phyloP scores from a whole-genome alignment of 2,329 filamentous ascomycete species.

The Scedosporium dehoogii region DNA sequence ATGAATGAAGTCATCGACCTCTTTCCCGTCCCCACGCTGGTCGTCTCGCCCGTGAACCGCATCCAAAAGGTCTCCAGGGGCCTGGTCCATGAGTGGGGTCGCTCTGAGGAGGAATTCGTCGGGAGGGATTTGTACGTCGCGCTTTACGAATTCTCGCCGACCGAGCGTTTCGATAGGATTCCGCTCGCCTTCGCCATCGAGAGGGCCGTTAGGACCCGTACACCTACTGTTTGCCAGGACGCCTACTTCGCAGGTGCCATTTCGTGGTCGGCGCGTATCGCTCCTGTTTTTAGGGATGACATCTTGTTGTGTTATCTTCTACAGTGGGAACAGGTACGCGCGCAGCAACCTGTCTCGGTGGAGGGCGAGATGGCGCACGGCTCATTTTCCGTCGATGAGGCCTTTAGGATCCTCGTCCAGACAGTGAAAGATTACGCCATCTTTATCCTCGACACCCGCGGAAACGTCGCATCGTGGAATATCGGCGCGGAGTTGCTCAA shows the following conservation, averaged over 20 bases:
- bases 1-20: slow-evolving; percentile 18
- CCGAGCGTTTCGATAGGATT: slow-evolving; percentile 16
- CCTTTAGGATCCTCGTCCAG: slow-evolving; percentile 51
- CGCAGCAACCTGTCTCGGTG: not conserved
- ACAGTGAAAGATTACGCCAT: slow-evolving; percentile 54
- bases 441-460: slow-evolving; percentile 47
- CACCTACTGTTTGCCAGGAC: slow-evolving; percentile 15
- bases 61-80: slow-evolving; percentile 20
- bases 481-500: slow-evolving; percentile 44
- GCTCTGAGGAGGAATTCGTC: slow-evolving; percentile 16
- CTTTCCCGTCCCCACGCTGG: slow-evolving; percentile 19
- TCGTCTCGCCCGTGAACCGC: slow-evolving; percentile 19
- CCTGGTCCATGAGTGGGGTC: slow-evolving; percentile 18
- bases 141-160: slow-evolving; percentile 17
- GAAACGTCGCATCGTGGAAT: slow-evolving; percentile 50
- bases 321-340: slow-evolving; percentile 20
- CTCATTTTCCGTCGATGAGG: slow-evolving; percentile 35
- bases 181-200: slow-evolving; percentile 18
- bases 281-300: slow-evolving; percentile 20
- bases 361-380: slow-evolving; percentile 15
- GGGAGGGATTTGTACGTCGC: slow-evolving; percentile 18
- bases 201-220: slow-evolving; percentile 16
- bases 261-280: slow-evolving; percentile 21
- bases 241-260: slow-evolving; percentile 9
- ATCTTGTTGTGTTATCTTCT: slow-evolving; percentile 20